Conservation (phyloP, 805 yeast species). For the Candida alai region DNA sequence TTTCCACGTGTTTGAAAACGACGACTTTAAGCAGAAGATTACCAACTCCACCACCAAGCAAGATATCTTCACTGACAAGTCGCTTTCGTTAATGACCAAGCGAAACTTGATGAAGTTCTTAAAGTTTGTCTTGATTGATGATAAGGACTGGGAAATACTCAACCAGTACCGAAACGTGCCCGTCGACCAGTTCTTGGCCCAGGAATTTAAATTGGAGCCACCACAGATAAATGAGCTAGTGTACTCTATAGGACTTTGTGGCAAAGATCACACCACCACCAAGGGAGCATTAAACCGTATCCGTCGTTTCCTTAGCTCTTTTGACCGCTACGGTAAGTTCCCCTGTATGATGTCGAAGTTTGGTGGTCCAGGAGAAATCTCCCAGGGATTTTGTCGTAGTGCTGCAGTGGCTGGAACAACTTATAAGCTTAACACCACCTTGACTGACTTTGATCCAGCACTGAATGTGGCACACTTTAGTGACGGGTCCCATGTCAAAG, state of each 20-base stretch:
- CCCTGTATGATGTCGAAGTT: constrained; percentile 89
- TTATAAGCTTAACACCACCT: constrained; percentile 71
- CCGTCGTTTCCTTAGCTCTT: constrained; percentile 75
- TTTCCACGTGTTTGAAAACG: constrained; percentile 93
- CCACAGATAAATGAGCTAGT: constrained; percentile 82
- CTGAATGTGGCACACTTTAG: constrained; percentile 64
- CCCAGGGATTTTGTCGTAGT: constrained; percentile 95
- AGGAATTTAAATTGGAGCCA: constrained; percentile 63
- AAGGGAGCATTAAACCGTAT: constrained; percentile 77
- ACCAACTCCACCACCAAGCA: constrained; percentile 71
- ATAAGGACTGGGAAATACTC: constrained; percentile 52
- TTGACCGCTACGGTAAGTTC: constrained; percentile 90
- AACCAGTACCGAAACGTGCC: constrained; percentile 52
- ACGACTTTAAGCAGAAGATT: constrained; percentile 75
- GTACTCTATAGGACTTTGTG: constrained; percentile 79
- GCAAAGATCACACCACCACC: constrained; percentile 56
- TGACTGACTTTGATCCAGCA: constrained; percentile 61
- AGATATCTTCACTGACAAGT: constrained; percentile 88
- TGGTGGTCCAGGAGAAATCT: constrained; percentile 94
- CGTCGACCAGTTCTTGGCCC: constrained; percentile 54
- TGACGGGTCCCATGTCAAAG: constrained; percentile 72
- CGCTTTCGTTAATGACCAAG: constrained; percentile 68
- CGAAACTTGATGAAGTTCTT: constrained; percentile 87
- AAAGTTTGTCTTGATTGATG: constrained; percentile 66
- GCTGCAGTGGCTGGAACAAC: constrained; percentile 98